Evolutionary conservation across 148 eudicot genomes (phyloP), one percentile per base, ranked within the genome.

Genomic region (Camellia granthamiana): DNA sequence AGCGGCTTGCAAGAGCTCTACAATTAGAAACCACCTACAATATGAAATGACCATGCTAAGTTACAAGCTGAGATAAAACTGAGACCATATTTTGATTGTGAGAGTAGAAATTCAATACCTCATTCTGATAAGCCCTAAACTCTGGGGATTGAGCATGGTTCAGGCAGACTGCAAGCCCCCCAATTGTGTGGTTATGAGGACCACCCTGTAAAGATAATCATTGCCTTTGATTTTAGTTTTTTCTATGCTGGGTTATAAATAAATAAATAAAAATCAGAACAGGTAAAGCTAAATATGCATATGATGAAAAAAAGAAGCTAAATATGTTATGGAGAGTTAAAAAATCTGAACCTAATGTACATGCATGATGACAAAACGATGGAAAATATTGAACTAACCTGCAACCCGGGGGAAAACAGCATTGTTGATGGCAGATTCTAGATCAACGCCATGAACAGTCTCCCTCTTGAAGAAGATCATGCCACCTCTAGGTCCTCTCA

Each of bases 401-500:
- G 98, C 77, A 94, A 82, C 23, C 97, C 97, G 66, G 98, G 98
- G 98, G 68, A 94, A 94, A 74, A 94, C 95, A 52, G 95, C 97
- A 87, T 90, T 92, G 83, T 94, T 94, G 52, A 94, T 91, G 79
- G 97, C 88, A 77, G 97, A 74, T 88, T 94, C 97, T 76, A 94
- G 69, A 82, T 92, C 95, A 83, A 94, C 90, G 56, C 95, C 98
- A 75, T 92, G 78, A 71, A 94, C 85, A 15, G 91, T 87, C 19
- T 89, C 97, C 85, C 88, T 89, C 89, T 85, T 91, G 91, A 88
- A 94, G 85, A 94, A 94, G 46, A 94, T 94, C 98, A 94, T 94
- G 72, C 98, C 98, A 43, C 97, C 98, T 89, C 98, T 91, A 38
- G 98, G 98, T 54, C 98, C 98, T 84, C 98, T 89, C 74, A 94